A percentile compares a stretch with the other conserved stretches of the same genome.
Conservation (phyloP, 176 grass and related monocot genomes). For the Dactylis glomerata region DNA sequence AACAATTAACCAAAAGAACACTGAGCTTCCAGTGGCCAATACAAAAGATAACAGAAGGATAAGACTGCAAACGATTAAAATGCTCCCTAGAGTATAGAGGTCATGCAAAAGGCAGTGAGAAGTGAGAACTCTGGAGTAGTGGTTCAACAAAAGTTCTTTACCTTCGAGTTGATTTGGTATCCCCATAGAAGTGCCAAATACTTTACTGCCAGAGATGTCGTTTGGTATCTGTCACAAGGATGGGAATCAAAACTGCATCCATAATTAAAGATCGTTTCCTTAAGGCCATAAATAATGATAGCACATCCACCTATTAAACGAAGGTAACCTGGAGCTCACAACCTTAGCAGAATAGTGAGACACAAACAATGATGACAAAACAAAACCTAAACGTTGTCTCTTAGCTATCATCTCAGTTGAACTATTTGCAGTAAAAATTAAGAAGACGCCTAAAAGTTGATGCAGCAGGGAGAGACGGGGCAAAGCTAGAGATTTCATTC, state of each 20-base stretch:
- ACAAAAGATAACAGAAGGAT: background rate
- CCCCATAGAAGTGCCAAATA: slow-evolving; percentile 28
- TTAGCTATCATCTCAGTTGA: background rate
- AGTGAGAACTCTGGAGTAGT: slow-evolving; percentile 3
- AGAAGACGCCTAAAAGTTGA: background rate
- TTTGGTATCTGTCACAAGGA: slow-evolving; percentile 49
- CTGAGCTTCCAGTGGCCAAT: background rate
- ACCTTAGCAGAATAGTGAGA: background rate
- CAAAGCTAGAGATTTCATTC: background rate
- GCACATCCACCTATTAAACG: background rate
- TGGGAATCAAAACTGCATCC: slow-evolving; percentile 39
- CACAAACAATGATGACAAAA: background rate
- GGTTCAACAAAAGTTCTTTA: slow-evolving; percentile 28
- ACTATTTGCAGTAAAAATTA: background rate
- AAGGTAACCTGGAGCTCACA: slow-evolving; percentile 26
- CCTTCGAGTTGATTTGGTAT: slow-evolving; percentile 46
- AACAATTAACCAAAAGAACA: slow-evolving; percentile 16
- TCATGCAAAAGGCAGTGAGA: background rate
- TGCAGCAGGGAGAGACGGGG: background rate
- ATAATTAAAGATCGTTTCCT: slow-evolving; percentile 30
- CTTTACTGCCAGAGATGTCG: slow-evolving; percentile 36
- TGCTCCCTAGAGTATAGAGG: background rate
- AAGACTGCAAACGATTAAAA: slow-evolving; percentile 1
- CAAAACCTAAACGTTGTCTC: background rate
- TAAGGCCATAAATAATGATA: slow-evolving; percentile 19